Conservation (phyloP, 495 filamentous ascomycete species). For the Neohortaea acidophila region DNA sequence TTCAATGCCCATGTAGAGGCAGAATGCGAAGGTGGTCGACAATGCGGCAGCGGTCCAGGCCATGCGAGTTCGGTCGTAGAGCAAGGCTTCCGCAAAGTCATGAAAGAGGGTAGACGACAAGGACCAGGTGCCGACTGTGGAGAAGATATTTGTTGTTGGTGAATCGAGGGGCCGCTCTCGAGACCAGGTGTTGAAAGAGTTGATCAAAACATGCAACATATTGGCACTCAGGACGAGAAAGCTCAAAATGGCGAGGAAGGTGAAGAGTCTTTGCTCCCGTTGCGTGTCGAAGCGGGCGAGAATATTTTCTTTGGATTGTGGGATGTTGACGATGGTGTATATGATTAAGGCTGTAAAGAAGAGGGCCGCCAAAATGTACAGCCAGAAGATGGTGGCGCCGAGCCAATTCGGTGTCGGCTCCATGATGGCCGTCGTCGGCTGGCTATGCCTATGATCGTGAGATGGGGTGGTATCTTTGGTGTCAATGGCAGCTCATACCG, state of each 20-base stretch:
- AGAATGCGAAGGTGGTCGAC: conserved; percentile 6
- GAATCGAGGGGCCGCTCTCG: neutral
- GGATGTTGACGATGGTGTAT: conserved; percentile 3
- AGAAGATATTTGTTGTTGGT: neutral
- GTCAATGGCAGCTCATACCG: too few relatives aligned
- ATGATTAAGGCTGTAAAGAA: conserved; percentile 8
- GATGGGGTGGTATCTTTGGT: too few relatives aligned
- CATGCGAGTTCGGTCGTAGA: conserved; percentile 1
- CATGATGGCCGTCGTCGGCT: too few relatives aligned
- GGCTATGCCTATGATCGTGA: too few relatives aligned
- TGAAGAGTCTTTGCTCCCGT: conserved; percentile 6
- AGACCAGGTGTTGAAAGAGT: conserved; percentile 10
- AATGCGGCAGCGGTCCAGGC: conserved; percentile 11
- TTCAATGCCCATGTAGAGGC: conserved; percentile 13
- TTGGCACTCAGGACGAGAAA: conserved; percentile 12
- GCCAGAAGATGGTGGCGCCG: conserved; percentile 15
- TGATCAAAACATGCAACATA: conserved; percentile 16
- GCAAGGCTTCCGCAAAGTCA: conserved; percentile 14
- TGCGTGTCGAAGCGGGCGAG: too few relatives aligned
- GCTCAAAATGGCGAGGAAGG: conserved; percentile 11
- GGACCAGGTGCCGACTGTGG: conserved; percentile 10
- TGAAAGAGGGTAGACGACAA: conserved; percentile 12
- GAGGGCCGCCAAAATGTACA: conserved; percentile 15
- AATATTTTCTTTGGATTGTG: neutral
- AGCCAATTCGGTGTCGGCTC: conserved; percentile 4